phyloP scores from a whole-genome alignment of 345 rosid species.

The Pistacia atlantica region DNA sequence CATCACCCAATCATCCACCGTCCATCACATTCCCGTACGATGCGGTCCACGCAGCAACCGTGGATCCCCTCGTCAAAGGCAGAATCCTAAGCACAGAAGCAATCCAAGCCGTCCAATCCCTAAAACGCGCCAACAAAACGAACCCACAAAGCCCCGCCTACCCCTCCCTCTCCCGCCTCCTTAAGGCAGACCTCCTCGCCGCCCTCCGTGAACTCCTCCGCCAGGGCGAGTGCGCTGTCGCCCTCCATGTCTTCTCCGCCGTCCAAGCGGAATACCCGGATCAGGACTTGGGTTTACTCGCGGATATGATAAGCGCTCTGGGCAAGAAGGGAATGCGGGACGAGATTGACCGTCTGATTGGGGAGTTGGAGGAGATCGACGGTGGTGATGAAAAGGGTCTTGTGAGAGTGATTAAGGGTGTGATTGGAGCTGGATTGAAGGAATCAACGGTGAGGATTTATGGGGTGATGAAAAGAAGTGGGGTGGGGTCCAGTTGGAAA shows the following conservation, averaged over 20 bases:
- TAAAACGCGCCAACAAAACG: constrained; percentile 59
- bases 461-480: constrained; percentile 61
- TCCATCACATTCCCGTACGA: constrained; percentile 30
- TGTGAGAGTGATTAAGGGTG: constrained; percentile 53
- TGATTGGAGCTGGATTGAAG: constrained; percentile 61
- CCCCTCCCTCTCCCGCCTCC: constrained; percentile 76
- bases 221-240: constrained; percentile 68
- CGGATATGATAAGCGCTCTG: constrained; percentile 60
- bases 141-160: constrained; percentile 30
- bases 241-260: constrained; percentile 69
- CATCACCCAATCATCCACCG: constrained; percentile 5
- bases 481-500: constrained; percentile 63
- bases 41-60: constrained; percentile 81
- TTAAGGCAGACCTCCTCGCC: constrained; percentile 66
- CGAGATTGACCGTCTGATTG: constrained; percentile 61
- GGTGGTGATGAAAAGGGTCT: constrained; percentile 52
- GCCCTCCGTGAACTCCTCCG: constrained; percentile 83
- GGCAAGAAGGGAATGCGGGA: constrained; percentile 46
- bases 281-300: constrained; percentile 53
- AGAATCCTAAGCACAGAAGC: constrained; percentile 84
- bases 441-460: constrained; percentile 73
- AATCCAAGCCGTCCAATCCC: constrained; percentile 85
- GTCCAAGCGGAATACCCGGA: constrained; percentile 63
- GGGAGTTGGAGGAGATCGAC: constrained; percentile 47
- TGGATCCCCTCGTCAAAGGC: constrained; percentile 87